Evolutionary conservation across 2,329 filamentous ascomycete genomes (phyloP), one percentile per base, ranked within the genome.

Genomic region (Ophiostoma novo-ulmi): DNA sequence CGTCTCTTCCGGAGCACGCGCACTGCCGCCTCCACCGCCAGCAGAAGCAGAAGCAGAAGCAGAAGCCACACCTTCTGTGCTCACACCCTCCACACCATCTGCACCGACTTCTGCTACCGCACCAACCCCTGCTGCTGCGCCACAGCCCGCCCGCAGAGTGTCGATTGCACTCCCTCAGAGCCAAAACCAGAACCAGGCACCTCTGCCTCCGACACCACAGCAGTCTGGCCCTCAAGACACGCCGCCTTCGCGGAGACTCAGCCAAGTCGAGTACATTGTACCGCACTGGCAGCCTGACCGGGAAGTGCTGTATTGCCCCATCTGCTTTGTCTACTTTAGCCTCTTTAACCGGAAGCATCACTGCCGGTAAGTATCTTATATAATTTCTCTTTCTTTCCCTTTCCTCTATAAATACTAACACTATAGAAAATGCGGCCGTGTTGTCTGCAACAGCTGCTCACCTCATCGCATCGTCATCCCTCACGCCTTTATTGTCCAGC

Each of bases 391-490:
- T n/a, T 55, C 20, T 11, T 1, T 22, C n/a, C 26, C n/a, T 22
- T 10, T 17, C n/a, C 10, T 26, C 5, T 14, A 7, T 52, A 11
- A 11, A 44, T 41, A 67, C 67, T 35, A 38, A 68, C 22, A 31
- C 1, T 17, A 13, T 38, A 91, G 89, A 75, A 97, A 97, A 86
- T 98, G 94, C 78, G 94, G 94, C 65, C 85, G 93, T 73, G 94
- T 98, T 10, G 94, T 98, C 35, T 98, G 94, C 80, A 89, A 89
- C 71, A 85, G 88, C 26, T 98, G 94, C 81, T 97, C 94, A 2
- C 94, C 94, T 3, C 94, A 98, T 79, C 88, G 93, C 73, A 98
- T 98, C 77, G 97, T 92, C 3, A 97, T 98, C 73, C 94, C 94
- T 0, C 87, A 94, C 74, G 92, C 95, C 77, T 98, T 92, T 78